Evolutionary conservation across 495 filamentous ascomycete species (phyloP).

Genomic region (Penicillium roqueforti): DNA sequence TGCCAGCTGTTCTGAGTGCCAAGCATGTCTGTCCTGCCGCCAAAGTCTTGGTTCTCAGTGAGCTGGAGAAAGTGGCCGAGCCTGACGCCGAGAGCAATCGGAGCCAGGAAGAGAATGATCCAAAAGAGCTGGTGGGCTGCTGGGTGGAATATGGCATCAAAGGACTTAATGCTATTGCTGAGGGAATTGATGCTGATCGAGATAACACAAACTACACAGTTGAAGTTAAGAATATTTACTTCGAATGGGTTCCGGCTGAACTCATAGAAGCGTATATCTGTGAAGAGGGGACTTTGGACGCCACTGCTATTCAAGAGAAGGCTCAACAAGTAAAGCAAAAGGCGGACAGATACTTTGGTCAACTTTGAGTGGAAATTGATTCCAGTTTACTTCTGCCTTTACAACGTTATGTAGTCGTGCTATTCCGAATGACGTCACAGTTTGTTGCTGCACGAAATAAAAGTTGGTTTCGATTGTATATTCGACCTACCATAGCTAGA

Average conservation of each 20-base stretch:
- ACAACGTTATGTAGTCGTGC: neutral
- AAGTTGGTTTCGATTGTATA: neutral
- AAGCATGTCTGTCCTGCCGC: slow-evolving; percentile 38
- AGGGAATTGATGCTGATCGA: neutral
- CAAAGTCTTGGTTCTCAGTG: slow-evolving; percentile 52
- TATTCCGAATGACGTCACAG: neutral
- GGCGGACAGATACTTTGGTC: slow-evolving; percentile 31
- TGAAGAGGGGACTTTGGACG: slow-evolving; percentile 43
- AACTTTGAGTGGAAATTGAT: slow-evolving; percentile 16
- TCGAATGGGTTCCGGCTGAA: slow-evolving; percentile 58
- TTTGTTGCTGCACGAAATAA: neutral
- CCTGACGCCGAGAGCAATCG: slow-evolving; percentile 34
- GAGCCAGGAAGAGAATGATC: slow-evolving; percentile 45
- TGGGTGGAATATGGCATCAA: slow-evolving; percentile 39
- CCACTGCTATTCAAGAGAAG: slow-evolving; percentile 27
- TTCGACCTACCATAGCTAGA: neutral
- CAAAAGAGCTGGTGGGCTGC: slow-evolving; percentile 39
- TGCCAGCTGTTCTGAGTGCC: slow-evolving; percentile 51
- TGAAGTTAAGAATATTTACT: slow-evolving; percentile 54
- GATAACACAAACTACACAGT: slow-evolving; percentile 21
- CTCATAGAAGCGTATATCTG: slow-evolving; percentile 55
- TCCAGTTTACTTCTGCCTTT: neutral
- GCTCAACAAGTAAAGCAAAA: slow-evolving; percentile 26
- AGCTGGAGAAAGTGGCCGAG: slow-evolving; percentile 57
- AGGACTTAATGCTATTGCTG: slow-evolving; percentile 21